Evolutionary conservation across 2,329 filamentous ascomycete species (phyloP), one percentile per base, ranked within the genome.

Genomic region (Aspergillus neoniger): DNA sequence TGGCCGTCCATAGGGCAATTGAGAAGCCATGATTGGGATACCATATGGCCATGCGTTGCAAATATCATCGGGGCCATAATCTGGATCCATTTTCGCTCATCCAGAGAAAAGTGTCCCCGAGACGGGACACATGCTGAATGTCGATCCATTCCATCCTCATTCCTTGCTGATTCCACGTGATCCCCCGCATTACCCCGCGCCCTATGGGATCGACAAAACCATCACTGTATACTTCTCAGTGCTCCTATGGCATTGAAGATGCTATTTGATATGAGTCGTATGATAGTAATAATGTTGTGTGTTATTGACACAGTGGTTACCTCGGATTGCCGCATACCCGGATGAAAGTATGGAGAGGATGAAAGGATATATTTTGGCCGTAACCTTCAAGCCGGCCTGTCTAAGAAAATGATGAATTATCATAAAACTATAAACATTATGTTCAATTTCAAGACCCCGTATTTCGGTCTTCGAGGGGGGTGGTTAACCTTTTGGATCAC

Each of bases 401-500:
- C 4, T 30, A 10, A 0, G 3, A 21, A 3, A 2, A 44, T 10
- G 7, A 44, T 21, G 41, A 12, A 5, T 12, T 10, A 12, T 4
- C 28, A 10, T 30, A n/a, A n/a, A n/a, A 30, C 0, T 12, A 4
- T 30, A 30, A 12, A 12, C 8, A 14, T 8, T 0, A 48, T 49
- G 44, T 8, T 49, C 17, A 15, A 25, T 15, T 15, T 0, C 0
- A 14, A 15, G 2, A 9, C 14, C 1, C 21, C 44, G 4, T 48
- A 48, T 14, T 48, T 48, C 7, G 44, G 44, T 1, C 57, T 68
- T 10, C 54, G 55, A 8, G 66, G 58, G 57, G 63, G 58, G 59
- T 66, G 63, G 65, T 48, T 67, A 10, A 67, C 65, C 2, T 66
- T 68, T 19, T 68, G 65, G 66, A 63, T 68, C 23, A 65, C 65